phyloP scores from a whole-genome alignment of 31 red algal species.

The Odonthalia washingtoniensis region DNA sequence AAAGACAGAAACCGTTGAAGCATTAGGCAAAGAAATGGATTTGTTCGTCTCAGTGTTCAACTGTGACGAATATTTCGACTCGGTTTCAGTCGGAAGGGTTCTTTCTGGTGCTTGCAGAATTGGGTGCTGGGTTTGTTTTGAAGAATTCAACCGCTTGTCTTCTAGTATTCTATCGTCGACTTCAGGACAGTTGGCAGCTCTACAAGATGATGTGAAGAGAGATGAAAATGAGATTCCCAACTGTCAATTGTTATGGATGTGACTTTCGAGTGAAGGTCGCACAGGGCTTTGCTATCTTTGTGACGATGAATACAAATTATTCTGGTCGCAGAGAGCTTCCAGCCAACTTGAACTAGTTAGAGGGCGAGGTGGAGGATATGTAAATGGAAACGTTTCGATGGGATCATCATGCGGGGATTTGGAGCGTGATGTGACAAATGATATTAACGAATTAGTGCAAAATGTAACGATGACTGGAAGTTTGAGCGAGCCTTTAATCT shows the following conservation, averaged over 20 bases:
- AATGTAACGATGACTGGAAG: too few relatives aligned
- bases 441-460: too few relatives aligned
- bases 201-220: slow-evolving; percentile 65
- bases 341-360: slow-evolving; percentile 79
- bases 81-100: slow-evolving; percentile 80
- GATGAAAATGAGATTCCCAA: slow-evolving; percentile 44
- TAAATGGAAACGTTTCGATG: too few relatives aligned
- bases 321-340: slow-evolving; percentile 82
- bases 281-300: slow-evolving; percentile 68
- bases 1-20: slow-evolving; percentile 90
- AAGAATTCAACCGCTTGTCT: slow-evolving; percentile 86
- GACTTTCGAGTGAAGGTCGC: slow-evolving; percentile 52
- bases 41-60: slow-evolving; percentile 84
- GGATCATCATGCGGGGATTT: too few relatives aligned
- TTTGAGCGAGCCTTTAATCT: too few relatives aligned
- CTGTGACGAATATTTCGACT: slow-evolving; percentile 90
- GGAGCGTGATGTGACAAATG: too few relatives aligned
- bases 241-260: slow-evolving; percentile 75
- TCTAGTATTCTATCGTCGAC: slow-evolving; percentile 77
- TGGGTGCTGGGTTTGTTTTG: slow-evolving; percentile 88
- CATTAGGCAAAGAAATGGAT: slow-evolving; percentile 69
- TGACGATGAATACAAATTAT: slow-evolving; percentile 88
- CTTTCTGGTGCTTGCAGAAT: slow-evolving; percentile 78
- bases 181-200: slow-evolving; percentile 72
- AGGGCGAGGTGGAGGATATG: too few relatives aligned